Percentiles rank a stretch among this genome's conserved stretches.
These are phyloP conservation scores for Mycena amicta DNA, from an alignment of 768 basidiomycete genomes.

Conservation along the genomic window DNA sequence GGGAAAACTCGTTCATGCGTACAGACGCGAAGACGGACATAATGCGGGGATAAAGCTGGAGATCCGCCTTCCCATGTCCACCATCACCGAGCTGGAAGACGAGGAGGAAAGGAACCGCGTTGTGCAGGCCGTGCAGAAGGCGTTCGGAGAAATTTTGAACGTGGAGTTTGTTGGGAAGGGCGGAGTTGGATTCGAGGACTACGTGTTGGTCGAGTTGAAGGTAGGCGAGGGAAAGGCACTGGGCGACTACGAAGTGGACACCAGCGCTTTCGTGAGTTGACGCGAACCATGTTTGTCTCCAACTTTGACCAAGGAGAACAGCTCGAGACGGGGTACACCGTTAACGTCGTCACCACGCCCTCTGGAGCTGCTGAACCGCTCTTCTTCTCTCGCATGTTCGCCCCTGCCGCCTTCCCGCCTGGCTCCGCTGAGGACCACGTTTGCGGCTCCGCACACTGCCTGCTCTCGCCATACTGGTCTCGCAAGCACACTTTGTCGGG, in stretches of 20 bases:
- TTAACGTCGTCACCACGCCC: slow-evolving; percentile 43
- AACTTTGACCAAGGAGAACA: slow-evolving; percentile 11
- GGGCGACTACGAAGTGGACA: slow-evolving; percentile 32
- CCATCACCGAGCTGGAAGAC: slow-evolving; percentile 26
- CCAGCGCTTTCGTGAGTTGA: slow-evolving; percentile 38
- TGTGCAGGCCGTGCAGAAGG: slow-evolving; percentile 2
- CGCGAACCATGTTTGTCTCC: no score
- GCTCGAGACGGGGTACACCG: slow-evolving; percentile 36
- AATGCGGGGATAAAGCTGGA: no score
- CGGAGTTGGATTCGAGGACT: slow-evolving; percentile 32
- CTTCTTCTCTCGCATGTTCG: slow-evolving; percentile 57
- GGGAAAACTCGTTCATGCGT: slow-evolving; percentile 31
- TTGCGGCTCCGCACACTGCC: slow-evolving; percentile 56
- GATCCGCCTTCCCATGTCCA: slow-evolving; percentile 38
- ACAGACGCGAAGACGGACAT: slow-evolving; percentile 32
- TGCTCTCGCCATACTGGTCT: slow-evolving; percentile 54
- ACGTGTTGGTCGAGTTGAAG: slow-evolving; percentile 48
- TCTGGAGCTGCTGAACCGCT: slow-evolving; percentile 32
- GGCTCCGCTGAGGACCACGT: slow-evolving; percentile 48
- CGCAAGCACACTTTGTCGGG: slow-evolving; percentile 31
- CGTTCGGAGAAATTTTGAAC: slow-evolving; percentile 29
- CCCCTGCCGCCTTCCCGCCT: slow-evolving; percentile 34
- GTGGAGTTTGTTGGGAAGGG: slow-evolving; percentile 42
- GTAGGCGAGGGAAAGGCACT: slow-evolving; percentile 43
- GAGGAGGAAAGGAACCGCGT: slow-evolving; percentile 34